A percentile compares a stretch with the other conserved stretches of the same genome.
Conservation (phyloP, 352 stramenopile species). For the Globisporangium carolinianum region DNA sequence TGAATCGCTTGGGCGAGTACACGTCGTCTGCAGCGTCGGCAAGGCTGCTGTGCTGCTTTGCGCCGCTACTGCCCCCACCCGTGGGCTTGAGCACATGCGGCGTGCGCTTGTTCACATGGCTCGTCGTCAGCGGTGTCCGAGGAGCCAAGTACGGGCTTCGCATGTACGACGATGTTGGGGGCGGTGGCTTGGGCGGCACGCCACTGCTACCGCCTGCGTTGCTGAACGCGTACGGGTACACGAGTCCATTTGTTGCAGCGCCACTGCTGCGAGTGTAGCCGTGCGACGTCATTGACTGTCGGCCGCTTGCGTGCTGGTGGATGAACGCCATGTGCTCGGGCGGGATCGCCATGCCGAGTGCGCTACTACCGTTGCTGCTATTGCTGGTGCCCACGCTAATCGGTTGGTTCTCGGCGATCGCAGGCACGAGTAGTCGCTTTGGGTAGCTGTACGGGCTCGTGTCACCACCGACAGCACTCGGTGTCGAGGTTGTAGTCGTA, state of each 20-base stretch:
- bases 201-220: neutral
- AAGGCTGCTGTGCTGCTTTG: slow-evolving; percentile 19
- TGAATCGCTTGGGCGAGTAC: slow-evolving; percentile 45
- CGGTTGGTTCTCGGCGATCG: slow-evolving; percentile 31
- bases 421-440: slow-evolving; percentile 18
- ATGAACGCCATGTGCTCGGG: slow-evolving; percentile 36
- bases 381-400: neutral
- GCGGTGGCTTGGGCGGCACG: slow-evolving; percentile 41
- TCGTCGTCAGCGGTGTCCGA: slow-evolving; percentile 2
- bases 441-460: slow-evolving; percentile 12
- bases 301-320: slow-evolving; percentile 22
- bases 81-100: slow-evolving; percentile 3
- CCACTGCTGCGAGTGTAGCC: slow-evolving; percentile 19
- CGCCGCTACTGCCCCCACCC: neutral
- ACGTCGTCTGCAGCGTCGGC: slow-evolving; percentile 26
- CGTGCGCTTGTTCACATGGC: slow-evolving; percentile 20
- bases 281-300: slow-evolving; percentile 53
- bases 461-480: neutral
- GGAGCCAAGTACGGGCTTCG: slow-evolving; percentile 31
- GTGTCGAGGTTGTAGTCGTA: slow-evolving; percentile 3
- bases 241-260: neutral
- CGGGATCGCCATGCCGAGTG: slow-evolving; percentile 15
- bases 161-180: slow-evolving; percentile 31
- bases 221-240: slow-evolving; percentile 29
- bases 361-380: too few species aligned